Percentiles rank a stretch among this genome's conserved stretches.
Conservation (phyloP, 139 green algal species). For the Tetraselmis chui region DNA sequence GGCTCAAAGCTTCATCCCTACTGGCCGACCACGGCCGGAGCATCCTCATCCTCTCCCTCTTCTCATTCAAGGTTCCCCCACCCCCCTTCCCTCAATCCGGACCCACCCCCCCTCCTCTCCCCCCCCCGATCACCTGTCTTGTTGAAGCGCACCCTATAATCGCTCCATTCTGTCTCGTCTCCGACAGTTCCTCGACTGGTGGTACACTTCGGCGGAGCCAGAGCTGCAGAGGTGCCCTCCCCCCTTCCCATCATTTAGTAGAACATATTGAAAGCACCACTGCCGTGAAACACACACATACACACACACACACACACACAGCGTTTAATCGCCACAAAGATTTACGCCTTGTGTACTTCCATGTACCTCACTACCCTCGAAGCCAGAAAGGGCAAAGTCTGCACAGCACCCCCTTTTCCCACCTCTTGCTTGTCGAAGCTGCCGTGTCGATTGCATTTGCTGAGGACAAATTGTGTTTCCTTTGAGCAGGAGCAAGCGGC, state of each 20-base stretch:
- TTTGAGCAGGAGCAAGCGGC: conserved; percentile 8
- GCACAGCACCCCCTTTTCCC: no score
- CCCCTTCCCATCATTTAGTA: conserved; percentile 12
- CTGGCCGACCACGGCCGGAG: conserved; percentile 54
- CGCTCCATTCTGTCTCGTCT: no score
- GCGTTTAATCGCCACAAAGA: neutral
- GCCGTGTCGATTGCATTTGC: no score
- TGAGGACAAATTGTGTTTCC: neutral
- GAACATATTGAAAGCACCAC: neutral
- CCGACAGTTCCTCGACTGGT: conserved; percentile 83
- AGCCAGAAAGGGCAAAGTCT: no score
- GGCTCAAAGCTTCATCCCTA: conserved; percentile 23
- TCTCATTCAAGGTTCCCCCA: conserved; percentile 85
- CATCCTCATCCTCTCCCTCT: conserved; percentile 73
- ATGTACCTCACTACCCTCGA: no score
- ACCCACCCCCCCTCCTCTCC: no score
- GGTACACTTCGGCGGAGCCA: conserved; percentile 80
- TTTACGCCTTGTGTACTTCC: neutral
- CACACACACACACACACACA: neutral
- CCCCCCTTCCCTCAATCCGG: no score
- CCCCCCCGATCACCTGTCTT: no score
- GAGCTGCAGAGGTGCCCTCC: conserved; percentile 35
- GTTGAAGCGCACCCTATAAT: no score
- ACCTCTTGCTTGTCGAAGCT: no score
- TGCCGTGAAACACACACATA: neutral